Evolutionary conservation across 116 monocot genomes (phyloP).

Genomic region (Phalaenopsis hybrid): DNA sequence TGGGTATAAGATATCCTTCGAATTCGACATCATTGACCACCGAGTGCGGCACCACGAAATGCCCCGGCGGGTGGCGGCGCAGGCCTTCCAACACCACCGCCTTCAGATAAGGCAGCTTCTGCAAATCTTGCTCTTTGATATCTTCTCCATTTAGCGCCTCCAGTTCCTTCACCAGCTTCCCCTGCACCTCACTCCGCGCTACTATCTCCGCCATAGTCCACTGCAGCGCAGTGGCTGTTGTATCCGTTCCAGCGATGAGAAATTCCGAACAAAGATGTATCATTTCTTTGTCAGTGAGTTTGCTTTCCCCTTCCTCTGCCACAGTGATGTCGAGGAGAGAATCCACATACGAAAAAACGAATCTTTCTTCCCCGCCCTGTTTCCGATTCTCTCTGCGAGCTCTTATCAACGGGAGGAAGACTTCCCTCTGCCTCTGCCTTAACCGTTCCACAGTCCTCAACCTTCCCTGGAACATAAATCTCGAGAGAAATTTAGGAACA

Average conservation of each 20-base stretch:
- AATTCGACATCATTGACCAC: constrained; percentile 8
- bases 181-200: neutral
- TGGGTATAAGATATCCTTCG: constrained; percentile 14
- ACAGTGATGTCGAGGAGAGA: constrained; percentile 15
- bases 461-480: neutral
- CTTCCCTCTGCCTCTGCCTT: constrained; percentile 13
- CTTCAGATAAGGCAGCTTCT: constrained; percentile 10
- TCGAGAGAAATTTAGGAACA: too few relatives aligned
- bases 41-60: constrained; percentile 7
- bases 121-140: neutral
- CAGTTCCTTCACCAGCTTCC: constrained; percentile 9
- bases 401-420: constrained; percentile 14
- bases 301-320: constrained; percentile 6
- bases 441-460: constrained; percentile 8
- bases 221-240: constrained; percentile 4
- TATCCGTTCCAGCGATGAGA: constrained; percentile 2
- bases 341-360: constrained; percentile 13
- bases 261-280: constrained; percentile 3
- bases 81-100: constrained; percentile 12
- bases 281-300: constrained; percentile 4
- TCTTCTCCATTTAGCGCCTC: neutral
- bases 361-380: constrained; percentile 4
- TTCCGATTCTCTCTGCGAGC: constrained; percentile 14
- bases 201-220: constrained; percentile 18
- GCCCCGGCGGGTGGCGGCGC: constrained; percentile 6